A percentile compares a stretch with the other conserved stretches of the same genome.
These are phyloP conservation scores for Cyclotella baltica DNA, from an alignment of 108 stramenopile species.

Conservation along the genomic window DNA sequence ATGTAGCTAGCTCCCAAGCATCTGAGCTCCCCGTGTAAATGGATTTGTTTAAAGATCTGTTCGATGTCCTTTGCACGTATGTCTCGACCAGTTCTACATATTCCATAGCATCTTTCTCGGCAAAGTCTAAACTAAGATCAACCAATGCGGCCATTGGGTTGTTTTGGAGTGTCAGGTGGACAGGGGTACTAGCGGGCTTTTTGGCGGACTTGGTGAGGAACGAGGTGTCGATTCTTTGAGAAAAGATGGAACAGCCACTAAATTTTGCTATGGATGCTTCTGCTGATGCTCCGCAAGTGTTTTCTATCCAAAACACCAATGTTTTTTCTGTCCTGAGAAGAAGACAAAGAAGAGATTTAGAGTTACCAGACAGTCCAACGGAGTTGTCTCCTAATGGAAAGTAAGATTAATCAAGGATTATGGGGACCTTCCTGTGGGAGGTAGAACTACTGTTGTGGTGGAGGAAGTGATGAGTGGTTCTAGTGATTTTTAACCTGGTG, in stretches of 20 bases:
- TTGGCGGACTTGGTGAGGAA: background rate
- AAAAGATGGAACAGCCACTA: background rate
- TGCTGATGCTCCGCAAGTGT: too few relatives aligned
- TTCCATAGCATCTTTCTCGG: background rate
- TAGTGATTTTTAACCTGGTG: constrained; percentile 80
- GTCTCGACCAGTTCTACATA: background rate
- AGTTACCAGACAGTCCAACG: constrained; percentile 50
- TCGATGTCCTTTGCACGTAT: background rate
- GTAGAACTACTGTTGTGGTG: constrained; percentile 63
- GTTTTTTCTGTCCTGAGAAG: too few relatives aligned
- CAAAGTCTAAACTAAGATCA: too few relatives aligned
- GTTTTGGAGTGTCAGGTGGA: background rate
- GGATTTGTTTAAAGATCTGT: background rate
- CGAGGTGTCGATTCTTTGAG: background rate
- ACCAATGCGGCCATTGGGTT: background rate
- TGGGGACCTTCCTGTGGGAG: constrained; percentile 64
- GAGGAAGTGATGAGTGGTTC: constrained; percentile 60
- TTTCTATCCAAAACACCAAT: too few relatives aligned
- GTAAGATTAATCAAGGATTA: constrained; percentile 64
- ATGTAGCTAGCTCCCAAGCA: background rate
- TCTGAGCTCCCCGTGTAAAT: background rate
- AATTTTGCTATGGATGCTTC: too few relatives aligned
- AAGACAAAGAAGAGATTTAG: too few relatives aligned
- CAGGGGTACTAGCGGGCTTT: background rate
- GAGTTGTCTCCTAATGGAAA: constrained; percentile 81